Conservation (phyloP, 1,284 basidiomycete species). For the Malassezia cuniculi region DNA sequence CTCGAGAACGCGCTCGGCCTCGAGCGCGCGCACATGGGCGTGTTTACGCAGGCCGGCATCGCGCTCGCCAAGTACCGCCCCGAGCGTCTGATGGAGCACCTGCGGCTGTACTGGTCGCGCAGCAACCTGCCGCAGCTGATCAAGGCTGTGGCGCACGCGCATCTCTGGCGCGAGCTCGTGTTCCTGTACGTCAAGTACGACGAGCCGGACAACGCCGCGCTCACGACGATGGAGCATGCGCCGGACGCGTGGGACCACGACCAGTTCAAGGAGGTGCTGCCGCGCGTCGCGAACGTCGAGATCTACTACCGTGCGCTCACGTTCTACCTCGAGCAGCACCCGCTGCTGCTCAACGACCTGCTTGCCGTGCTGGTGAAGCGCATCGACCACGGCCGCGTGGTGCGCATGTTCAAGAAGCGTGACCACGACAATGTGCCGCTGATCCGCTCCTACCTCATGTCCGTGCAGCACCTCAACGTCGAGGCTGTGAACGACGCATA, state of each 20-base stretch:
- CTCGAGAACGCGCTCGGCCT: slow-evolving; percentile 83
- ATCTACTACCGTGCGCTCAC: slow-evolving; percentile 71
- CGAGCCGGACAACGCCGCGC: slow-evolving; percentile 85
- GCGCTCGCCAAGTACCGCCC: slow-evolving; percentile 94
- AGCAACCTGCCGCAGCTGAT: slow-evolving; percentile 95
- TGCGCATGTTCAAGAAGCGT: slow-evolving; percentile 69
- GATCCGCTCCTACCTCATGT: slow-evolving; percentile 87
- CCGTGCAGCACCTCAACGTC: slow-evolving; percentile 87
- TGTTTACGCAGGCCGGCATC: slow-evolving; percentile 83
- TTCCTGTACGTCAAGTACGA: slow-evolving; percentile 98
- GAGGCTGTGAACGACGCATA: slow-evolving; percentile 95
- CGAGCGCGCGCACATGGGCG: slow-evolving; percentile 78
- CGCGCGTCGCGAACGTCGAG: slow-evolving; percentile 79
- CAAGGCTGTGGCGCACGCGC: slow-evolving; percentile 84
- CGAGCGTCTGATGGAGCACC: slow-evolving; percentile 96
- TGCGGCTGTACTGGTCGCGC: slow-evolving; percentile 91
- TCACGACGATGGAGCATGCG: slow-evolving; percentile 95
- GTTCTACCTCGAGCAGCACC: slow-evolving; percentile 72
- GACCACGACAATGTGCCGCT: slow-evolving; percentile 91
- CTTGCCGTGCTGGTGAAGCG: slow-evolving; percentile 80
- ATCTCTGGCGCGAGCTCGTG: slow-evolving; percentile 94
- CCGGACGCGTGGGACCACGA: slow-evolving; percentile 97
- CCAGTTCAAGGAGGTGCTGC: slow-evolving; percentile 56
- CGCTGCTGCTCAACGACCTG: slow-evolving; percentile 80
- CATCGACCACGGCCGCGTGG: slow-evolving; percentile 85